Evolutionary conservation across 345 rosid genomes (phyloP), one percentile per base, ranked within the genome.

Genomic region (Lumnitzera littorea): DNA sequence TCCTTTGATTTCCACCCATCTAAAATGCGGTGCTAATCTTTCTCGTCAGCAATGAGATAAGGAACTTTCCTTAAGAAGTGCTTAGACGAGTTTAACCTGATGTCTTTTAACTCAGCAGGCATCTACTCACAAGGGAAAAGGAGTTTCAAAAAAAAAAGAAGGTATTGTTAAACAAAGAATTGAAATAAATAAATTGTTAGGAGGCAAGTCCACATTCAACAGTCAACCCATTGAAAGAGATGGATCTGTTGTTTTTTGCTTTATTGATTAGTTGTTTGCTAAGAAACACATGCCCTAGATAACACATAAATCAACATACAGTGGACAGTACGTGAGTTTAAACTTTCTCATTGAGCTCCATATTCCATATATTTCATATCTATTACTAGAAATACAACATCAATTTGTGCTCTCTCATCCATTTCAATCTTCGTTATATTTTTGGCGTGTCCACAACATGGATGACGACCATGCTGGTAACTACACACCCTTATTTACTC

Each of bases 141-240:
- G 20, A 20, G 20, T 6, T 29, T 1, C 41, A 11, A 25, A 25
- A 57, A 57, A 57, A 41, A 36, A 36, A 46, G 12, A 5, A 25
- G 48, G 20, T 20, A 20, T 20, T 20, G 20, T 17, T 25, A 51
- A 15, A 9, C 43, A 2, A 20, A 16, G 2, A 49, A 66, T 12
- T 49, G 15, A 41, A 14, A 53, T 6, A 14, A 16, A 11, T 23
- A 13, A 15, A 50, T 24, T n/a, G 51, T n/a, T 14, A 29, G 27
- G 52, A 6, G 56, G 29, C 15, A 49, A 62, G 72, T 72, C 76
- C 67, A 63, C 65, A 53, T 62, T 72, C 62, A 63, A 72, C 68
- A 50, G 68, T 72, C 76, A 67, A 67, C 65, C 29, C 48, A 54
- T 58, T 62, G 14, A 54, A 56, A 49, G 63, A 56, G 47, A 41